Conservation (phyloP, 306 rosid genomes). For the Quercus robur region DNA sequence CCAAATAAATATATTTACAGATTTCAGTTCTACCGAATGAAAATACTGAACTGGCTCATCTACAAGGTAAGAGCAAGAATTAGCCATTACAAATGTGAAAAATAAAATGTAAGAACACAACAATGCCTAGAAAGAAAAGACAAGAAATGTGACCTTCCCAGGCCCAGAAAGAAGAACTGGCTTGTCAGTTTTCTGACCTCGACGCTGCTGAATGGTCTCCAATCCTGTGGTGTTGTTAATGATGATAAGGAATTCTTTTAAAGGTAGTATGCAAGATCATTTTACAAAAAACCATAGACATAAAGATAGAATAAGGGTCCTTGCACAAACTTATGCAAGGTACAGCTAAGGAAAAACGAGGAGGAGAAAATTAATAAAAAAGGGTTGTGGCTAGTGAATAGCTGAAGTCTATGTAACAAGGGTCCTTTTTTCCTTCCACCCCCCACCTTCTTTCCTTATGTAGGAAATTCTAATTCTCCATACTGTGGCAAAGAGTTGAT, state of each 20-base stretch:
- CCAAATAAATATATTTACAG: background rate
- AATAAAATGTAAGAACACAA: background rate
- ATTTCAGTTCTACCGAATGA: background rate
- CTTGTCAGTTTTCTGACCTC: constrained; percentile 75
- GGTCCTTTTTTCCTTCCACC: background rate
- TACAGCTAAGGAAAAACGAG: background rate
- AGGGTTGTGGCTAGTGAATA: background rate
- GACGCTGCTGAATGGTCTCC: constrained; percentile 82
- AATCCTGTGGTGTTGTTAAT: constrained; percentile 41
- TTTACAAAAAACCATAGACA: background rate
- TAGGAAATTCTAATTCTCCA: background rate
- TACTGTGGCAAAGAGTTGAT: background rate
- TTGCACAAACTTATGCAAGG: background rate
- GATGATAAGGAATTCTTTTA: constrained; percentile 1
- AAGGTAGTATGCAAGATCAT: constrained; percentile 1
- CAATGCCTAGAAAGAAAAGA: constrained; percentile 4
- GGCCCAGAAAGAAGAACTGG: constrained; percentile 86
- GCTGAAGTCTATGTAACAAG: background rate
- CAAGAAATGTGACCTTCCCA: constrained; percentile 62
- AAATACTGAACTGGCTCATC: background rate
- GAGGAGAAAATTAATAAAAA: background rate
- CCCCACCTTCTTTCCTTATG: background rate
- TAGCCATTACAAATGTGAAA: background rate
- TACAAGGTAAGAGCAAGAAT: background rate
- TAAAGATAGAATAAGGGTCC: background rate